phyloP scores from a whole-genome alignment of 1,284 basidiomycete species.

The Sphaerobolus stellatus region DNA sequence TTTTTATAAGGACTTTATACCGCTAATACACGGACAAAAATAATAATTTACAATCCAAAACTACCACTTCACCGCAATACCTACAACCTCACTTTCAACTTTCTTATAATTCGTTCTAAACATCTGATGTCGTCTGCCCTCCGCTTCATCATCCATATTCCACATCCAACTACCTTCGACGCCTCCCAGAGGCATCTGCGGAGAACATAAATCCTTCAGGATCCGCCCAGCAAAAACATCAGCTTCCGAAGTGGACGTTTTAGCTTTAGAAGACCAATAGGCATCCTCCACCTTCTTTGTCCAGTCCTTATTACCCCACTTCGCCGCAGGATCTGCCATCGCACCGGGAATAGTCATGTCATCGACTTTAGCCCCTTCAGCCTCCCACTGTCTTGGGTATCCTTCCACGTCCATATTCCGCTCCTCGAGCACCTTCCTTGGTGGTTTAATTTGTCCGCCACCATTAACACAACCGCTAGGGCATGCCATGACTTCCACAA shows the following conservation, averaged over 20 bases:
- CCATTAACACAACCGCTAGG: constrained; percentile 97
- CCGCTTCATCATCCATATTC: constrained; percentile 41
- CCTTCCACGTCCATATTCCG: constrained; percentile 60
- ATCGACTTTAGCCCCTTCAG: constrained; percentile 16
- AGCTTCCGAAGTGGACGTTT: neutral
- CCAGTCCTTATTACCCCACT: constrained; percentile 79
- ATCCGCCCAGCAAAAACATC: constrained; percentile 36
- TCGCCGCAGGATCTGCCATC: constrained; percentile 34
- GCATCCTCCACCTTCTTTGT: constrained; percentile 71
- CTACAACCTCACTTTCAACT: constrained; percentile 84
- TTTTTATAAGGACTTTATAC: neutral
- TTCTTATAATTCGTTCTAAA: constrained; percentile 84
- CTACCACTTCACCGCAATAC: constrained; percentile 82
- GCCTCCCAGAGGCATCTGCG: constrained; percentile 7
- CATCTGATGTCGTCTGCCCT: constrained; percentile 42
- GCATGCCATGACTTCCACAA: constrained; percentile 99
- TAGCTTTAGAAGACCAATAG: constrained; percentile 56
- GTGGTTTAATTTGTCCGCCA: constrained; percentile 86
- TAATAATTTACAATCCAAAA: neutral
- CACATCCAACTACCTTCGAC: constrained; percentile 29
- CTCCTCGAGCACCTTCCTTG: constrained; percentile 53
- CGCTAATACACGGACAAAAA: neutral
- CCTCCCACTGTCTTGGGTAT: constrained; percentile 1
- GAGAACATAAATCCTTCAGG: constrained; percentile 39
- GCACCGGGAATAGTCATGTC: constrained; percentile 14